Conservation (phyloP, 805 yeast species). For the Yamadazyma paraphyllophila region DNA sequence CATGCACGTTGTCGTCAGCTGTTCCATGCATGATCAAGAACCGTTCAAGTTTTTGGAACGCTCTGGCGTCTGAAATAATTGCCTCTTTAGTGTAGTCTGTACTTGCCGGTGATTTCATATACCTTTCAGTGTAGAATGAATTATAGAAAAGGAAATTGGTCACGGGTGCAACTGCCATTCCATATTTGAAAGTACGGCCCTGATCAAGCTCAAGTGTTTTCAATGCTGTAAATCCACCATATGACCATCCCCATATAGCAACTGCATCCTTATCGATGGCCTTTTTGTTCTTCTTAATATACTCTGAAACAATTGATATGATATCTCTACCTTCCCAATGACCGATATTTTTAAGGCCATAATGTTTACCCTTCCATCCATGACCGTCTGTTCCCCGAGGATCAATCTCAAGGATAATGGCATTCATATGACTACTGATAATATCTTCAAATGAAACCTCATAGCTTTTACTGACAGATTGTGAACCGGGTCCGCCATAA, state of each 20-base stretch:
- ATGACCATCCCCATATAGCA: constrained; percentile 88
- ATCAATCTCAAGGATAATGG: constrained; percentile 65
- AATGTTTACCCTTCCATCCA: constrained; percentile 64
- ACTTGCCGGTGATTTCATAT: constrained; percentile 55
- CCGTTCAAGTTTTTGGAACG: constrained; percentile 49
- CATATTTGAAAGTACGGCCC: constrained; percentile 58
- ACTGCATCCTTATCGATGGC: constrained; percentile 56
- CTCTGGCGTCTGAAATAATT: constrained; percentile 41
- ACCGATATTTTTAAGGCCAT: constrained; percentile 59
- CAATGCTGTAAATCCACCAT: constrained; percentile 76
- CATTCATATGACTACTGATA: constrained; percentile 54
- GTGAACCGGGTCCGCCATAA: constrained; percentile 84
- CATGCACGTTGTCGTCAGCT: constrained; percentile 82
- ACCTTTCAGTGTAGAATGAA: constrained; percentile 77
- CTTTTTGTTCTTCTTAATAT: constrained; percentile 40
- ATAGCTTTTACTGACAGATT: constrained; percentile 48
- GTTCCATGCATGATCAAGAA: constrained; percentile 79
- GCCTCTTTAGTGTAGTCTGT: constrained; percentile 45
- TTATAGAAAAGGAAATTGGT: constrained; percentile 76
- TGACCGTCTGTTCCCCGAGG: constrained; percentile 84
- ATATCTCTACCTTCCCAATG: constrained; percentile 77
- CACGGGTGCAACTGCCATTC: constrained; percentile 84
- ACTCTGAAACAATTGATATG: constrained; percentile 47
- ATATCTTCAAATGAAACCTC: constrained; percentile 57
- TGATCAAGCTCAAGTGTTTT: constrained; percentile 75